Percentiles rank a stretch among this genome's conserved stretches.
Conservation (phyloP, 768 basidiomycete species). For the Mycena indigotica region DNA sequence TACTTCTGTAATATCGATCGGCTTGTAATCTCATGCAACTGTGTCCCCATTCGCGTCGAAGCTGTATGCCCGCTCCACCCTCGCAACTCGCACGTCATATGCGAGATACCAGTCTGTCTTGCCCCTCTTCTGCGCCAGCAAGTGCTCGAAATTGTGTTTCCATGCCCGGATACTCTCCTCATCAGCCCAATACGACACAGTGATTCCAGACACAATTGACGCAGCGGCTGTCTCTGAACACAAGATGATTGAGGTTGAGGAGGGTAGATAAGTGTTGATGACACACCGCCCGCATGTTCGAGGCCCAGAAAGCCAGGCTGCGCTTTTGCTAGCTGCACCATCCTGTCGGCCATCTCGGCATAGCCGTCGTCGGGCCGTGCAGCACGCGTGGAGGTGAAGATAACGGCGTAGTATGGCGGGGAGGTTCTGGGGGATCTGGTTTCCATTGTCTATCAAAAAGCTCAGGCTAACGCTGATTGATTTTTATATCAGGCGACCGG, state of each 20-base stretch:
- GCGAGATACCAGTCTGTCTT: conserved; percentile 18
- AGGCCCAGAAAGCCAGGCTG: neutral
- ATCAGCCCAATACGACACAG: conserved; percentile 21
- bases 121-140: conserved; percentile 17
- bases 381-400: neutral
- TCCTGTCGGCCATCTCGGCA: neutral
- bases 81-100: conserved; percentile 14
- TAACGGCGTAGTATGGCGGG: neutral
- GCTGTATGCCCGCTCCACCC: conserved; percentile 10
- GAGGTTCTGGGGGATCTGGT: neutral
- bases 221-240: too few species aligned
- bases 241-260: too few species aligned
- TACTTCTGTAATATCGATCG: too few species aligned
- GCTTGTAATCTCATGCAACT: too few species aligned
- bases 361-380: neutral
- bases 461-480: too few species aligned
- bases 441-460: too few species aligned
- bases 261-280: too few species aligned
- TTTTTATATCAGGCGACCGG: too few species aligned
- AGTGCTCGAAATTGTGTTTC: conserved; percentile 18
- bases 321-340: neutral
- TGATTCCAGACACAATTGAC: neutral
- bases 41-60: too few species aligned
- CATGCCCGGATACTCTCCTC: conserved; percentile 16
- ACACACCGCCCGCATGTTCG: neutral